Evolutionary conservation across 495 filamentous ascomycete species (phyloP), one percentile per base, ranked within the genome.

Genomic region (Xylaria castorea): DNA sequence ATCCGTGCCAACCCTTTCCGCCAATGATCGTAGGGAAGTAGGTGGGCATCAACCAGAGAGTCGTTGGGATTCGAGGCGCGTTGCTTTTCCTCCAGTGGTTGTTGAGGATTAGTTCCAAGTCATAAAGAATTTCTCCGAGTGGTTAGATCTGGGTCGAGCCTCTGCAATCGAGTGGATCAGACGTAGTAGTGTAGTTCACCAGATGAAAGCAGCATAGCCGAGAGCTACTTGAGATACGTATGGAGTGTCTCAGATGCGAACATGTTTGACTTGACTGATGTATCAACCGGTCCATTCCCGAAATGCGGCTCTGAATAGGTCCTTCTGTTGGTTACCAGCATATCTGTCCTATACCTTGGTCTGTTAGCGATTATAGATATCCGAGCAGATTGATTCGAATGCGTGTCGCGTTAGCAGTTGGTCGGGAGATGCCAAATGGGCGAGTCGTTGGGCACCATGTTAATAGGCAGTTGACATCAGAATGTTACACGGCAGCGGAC

Each of bases 81-180:
- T 51, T 36, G 46, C 38, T 67, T 20, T 57, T 27, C 66, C 61
- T 51, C 69, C 48, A 65, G 68, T 62, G 27, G 14, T 64, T 61
- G 32, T 64, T 48, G 34, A 42, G 60, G 46, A 65, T 71, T 12
- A 53, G 50, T 64, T 42, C 61, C 61, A 71, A 71, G 22, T 34
- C 18, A 36, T 65, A 27, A n/a, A 65, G 14, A 57, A 65, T 71
- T 65, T 71, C 69, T 71, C 69, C 69, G 69, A 71, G 68, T 71
- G 68, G 68, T 71, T 42, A 6, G 12, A 50, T 32, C 34, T 46
- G 16, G 44, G 18, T 57, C 55, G 34, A 70, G 36, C 30, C 58
- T 71, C 68, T 61, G 53, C 40, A 64, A 53, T 71, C 68, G 32
- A 62, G 68, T 71, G 68, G 46, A 38, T 53, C 25, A 40, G 36